These are phyloP conservation scores for Solanum sejunctum DNA, from an alignment of 257 asterid species.

Conservation along the genomic window DNA sequence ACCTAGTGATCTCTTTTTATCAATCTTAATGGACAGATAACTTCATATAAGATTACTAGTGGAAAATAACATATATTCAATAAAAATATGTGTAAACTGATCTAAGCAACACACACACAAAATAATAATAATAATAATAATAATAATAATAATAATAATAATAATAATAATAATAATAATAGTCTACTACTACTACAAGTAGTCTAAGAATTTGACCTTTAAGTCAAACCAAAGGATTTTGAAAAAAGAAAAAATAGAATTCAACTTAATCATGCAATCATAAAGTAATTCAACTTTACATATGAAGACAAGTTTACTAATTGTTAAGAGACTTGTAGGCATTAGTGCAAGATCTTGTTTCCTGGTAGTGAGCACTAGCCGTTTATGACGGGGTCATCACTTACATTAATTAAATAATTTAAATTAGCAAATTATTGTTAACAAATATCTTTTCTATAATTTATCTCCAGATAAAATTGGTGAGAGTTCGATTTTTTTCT, in stretches of 20 bases:
- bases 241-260: no score
- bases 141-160: no score
- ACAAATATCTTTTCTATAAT: neutral
- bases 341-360: slow-evolving; percentile 1
- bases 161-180: no score
- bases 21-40: neutral
- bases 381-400: neutral
- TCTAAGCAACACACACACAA: no score
- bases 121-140: no score
- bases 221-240: neutral
- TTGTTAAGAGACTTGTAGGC: neutral
- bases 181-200: no score
- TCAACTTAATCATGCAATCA: neutral
- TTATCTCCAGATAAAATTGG: no score
- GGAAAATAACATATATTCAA: neutral
- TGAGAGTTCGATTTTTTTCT: no score
- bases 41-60: neutral
- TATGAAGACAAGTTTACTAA: neutral
- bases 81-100: neutral
- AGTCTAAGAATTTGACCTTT: neutral
- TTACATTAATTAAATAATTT: neutral
- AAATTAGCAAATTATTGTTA: neutral
- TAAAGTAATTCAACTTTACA: neutral
- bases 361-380: neutral
- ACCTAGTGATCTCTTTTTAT: no score